Evolutionary conservation across 2,329 filamentous ascomycete genomes (phyloP).

Genomic region (Arthrobotrys conoides): DNA sequence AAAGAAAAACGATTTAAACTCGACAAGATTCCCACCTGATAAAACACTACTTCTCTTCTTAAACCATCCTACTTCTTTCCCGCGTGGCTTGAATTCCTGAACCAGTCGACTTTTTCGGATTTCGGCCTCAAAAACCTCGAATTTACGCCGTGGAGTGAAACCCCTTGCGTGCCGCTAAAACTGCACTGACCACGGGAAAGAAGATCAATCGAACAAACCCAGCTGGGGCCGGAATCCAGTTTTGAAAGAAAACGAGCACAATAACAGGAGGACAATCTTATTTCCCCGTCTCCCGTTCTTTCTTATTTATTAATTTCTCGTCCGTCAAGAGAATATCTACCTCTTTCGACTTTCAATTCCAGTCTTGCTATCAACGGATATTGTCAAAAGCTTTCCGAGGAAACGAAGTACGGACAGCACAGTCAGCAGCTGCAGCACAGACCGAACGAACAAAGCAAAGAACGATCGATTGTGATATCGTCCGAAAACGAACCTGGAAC

Average conservation of each 20-base stretch:
- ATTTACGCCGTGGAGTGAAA: conserved; percentile 25
- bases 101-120: conserved; percentile 6
- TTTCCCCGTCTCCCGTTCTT: not conserved
- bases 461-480: not conserved
- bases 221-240: conserved; percentile 18
- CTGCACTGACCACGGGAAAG: conserved; percentile 5
- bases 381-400: not conserved
- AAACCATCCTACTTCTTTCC: not conserved
- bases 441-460: conserved; percentile 7
- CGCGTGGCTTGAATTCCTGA: not conserved
- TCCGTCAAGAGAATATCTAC: not conserved
- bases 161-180: conserved; percentile 53
- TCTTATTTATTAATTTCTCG: not conserved
- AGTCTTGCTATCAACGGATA: not conserved
- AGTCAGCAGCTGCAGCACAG: not conserved
- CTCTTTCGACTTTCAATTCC: too few species aligned
- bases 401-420: not conserved
- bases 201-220: not conserved
- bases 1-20: conserved; percentile 11
- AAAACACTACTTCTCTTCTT: not conserved
- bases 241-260: conserved; percentile 37
- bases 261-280: not conserved
- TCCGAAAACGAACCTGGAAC: conserved; percentile 16
- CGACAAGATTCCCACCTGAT: not conserved
- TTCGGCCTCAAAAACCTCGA: conserved; percentile 52